Evolutionary conservation across 352 stramenopile species (phyloP).

Genomic region (Phytophthora tentaculata): DNA sequence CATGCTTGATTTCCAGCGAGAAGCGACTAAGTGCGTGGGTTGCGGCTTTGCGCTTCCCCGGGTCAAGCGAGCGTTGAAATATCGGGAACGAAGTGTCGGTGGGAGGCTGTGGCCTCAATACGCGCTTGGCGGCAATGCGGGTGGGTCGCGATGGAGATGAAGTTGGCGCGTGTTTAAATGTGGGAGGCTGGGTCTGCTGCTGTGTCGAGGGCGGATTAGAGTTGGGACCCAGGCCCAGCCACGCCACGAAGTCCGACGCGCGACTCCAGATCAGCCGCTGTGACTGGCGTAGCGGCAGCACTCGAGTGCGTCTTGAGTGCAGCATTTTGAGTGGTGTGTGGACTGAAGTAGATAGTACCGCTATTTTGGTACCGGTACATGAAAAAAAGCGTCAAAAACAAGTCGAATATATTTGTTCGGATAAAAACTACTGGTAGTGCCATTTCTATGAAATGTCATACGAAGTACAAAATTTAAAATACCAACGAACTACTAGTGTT

Average conservation of each 20-base stretch:
- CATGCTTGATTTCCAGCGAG: slow-evolving; percentile 27
- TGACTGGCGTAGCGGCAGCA: slow-evolving; percentile 16
- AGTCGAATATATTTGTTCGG: no score
- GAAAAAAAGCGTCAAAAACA: no score
- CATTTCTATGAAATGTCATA: no score
- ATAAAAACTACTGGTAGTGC: no score
- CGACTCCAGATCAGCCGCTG: slow-evolving; percentile 45
- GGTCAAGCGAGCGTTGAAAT: slow-evolving; percentile 10
- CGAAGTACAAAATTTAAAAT: no score
- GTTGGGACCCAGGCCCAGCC: slow-evolving; percentile 34
- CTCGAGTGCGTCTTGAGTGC: slow-evolving; percentile 9
- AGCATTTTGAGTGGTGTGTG: slow-evolving; percentile 35
- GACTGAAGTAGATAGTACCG: slow-evolving; percentile 1
- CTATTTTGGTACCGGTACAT: background rate
- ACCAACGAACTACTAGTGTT: no score
- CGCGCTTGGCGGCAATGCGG: slow-evolving; percentile 15
- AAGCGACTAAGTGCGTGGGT: slow-evolving; percentile 32
- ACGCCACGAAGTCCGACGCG: slow-evolving; percentile 44
- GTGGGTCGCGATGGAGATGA: slow-evolving; percentile 3
- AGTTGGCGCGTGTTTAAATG: background rate
- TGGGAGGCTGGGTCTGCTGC: background rate
- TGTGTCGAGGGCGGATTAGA: background rate
- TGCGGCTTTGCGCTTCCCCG: slow-evolving; percentile 9
- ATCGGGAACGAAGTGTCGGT: slow-evolving; percentile 4
- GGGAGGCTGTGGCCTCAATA: slow-evolving; percentile 14